Conservation (phyloP, 768 basidiomycete species). For the Serendipita vermifera region DNA sequence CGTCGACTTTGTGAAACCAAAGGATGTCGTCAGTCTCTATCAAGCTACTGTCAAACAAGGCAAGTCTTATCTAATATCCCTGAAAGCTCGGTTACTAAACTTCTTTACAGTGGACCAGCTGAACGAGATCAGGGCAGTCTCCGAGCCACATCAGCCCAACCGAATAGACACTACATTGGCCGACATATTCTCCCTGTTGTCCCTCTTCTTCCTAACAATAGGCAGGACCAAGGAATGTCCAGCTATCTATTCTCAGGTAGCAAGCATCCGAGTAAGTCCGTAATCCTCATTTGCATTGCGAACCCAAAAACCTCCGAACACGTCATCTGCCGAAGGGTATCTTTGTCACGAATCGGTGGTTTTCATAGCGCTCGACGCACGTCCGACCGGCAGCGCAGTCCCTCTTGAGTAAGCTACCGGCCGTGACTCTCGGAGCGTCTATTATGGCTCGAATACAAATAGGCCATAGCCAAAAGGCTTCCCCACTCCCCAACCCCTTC, state of each 20-base stretch:
- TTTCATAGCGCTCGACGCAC: no score
- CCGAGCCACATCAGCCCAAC: conserved; percentile 57
- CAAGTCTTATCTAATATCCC: conserved; percentile 26
- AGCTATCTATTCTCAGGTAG: conserved; percentile 88
- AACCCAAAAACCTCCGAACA: neutral
- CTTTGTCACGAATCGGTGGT: no score
- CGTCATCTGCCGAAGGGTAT: neutral
- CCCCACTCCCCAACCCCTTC: no score
- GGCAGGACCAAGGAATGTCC: conserved; percentile 92
- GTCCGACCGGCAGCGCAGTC: no score
- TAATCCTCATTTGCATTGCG: neutral
- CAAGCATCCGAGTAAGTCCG: conserved; percentile 81
- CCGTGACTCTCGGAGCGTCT: no score
- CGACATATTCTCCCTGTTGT: conserved; percentile 90
- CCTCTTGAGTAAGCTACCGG: no score
- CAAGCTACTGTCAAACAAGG: conserved; percentile 90
- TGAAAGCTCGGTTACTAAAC: no score
- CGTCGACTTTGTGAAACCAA: conserved; percentile 81
- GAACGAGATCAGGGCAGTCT: conserved; percentile 79
- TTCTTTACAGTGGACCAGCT: conserved; percentile 63
- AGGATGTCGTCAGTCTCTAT: conserved; percentile 88
- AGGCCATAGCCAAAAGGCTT: no score
- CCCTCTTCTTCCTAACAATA: conserved; percentile 94
- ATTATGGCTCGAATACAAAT: no score
- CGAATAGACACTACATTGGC: conserved; percentile 88